Conservation (phyloP, 768 basidiomycete species). For the Asterophora lycoperdoides region DNA sequence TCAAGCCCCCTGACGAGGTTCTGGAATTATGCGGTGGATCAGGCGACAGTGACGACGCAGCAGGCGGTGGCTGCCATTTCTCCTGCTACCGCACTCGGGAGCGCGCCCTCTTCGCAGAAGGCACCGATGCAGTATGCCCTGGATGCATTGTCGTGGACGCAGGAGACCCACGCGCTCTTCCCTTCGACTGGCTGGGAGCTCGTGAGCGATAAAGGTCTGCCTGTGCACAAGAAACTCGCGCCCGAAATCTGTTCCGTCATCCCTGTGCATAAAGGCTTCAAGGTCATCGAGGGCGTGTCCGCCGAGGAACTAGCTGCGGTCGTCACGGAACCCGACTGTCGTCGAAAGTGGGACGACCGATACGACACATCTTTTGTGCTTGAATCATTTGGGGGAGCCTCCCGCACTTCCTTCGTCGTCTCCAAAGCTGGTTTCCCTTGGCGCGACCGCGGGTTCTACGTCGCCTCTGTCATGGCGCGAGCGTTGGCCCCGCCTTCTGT, state of each 20-base stretch:
- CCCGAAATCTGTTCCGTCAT: constrained; percentile 75
- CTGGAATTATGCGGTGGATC: constrained; percentile 71
- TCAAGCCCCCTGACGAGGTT: constrained; percentile 69
- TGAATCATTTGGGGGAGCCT: constrained; percentile 74
- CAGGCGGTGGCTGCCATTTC: constrained; percentile 76
- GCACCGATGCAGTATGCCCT: constrained; percentile 77
- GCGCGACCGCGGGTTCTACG: constrained; percentile 80
- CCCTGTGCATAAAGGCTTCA: constrained; percentile 83
- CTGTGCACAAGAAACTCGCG: constrained; percentile 71
- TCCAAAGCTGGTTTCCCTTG: constrained; percentile 86
- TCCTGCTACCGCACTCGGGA: constrained; percentile 43
- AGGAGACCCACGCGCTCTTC: constrained; percentile 59
- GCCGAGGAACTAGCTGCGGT: constrained; percentile 86
- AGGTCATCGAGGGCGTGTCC: constrained; percentile 89
- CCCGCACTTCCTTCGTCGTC: constrained; percentile 66
- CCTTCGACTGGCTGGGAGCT: constrained; percentile 67
- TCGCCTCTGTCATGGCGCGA: constrained; percentile 74
- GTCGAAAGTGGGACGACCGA: constrained; percentile 84
- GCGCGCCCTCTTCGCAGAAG: constrained; percentile 52
- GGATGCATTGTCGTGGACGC: constrained; percentile 77
- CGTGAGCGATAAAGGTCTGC: constrained; percentile 71
- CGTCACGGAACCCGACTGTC: constrained; percentile 63
- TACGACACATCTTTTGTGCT: constrained; percentile 67
- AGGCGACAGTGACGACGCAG: constrained; percentile 69
- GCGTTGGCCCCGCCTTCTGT: constrained; percentile 34